Evolutionary conservation across 176 grass and related monocot genomes (phyloP).

Genomic region (Calamus simplicifolius): DNA sequence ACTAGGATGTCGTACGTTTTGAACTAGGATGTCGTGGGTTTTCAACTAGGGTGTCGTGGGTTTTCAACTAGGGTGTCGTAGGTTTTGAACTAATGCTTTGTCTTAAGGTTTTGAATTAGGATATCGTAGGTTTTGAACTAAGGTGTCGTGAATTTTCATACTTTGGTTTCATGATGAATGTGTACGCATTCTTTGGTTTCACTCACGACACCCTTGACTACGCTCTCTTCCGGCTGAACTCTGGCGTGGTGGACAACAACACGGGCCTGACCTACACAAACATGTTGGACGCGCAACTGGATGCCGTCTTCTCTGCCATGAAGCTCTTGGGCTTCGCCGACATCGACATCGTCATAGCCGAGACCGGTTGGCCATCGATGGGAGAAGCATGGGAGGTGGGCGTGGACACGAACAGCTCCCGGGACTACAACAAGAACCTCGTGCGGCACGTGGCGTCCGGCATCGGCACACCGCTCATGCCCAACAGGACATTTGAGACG

Average conservation of each 20-base stretch:
- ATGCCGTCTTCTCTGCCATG: constrained; percentile 65
- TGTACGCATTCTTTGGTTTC: constrained; percentile 74
- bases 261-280: constrained; percentile 53
- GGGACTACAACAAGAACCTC: constrained; percentile 69
- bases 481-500: constrained; percentile 63
- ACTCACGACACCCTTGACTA: constrained; percentile 42
- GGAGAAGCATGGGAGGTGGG: constrained; percentile 53
- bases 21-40: too few relatives aligned
- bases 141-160: too few relatives aligned
- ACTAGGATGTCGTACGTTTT: too few relatives aligned
- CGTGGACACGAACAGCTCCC: constrained; percentile 27
- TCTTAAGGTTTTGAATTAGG: too few relatives aligned
- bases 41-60: too few relatives aligned
- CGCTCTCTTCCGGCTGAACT: constrained; percentile 50
- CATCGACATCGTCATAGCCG: constrained; percentile 52
- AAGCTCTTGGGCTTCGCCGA: constrained; percentile 31
- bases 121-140: too few relatives aligned
- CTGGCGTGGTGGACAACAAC: constrained; percentile 36
- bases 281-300: constrained; percentile 87
- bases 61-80: too few relatives aligned
- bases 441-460: constrained; percentile 62
- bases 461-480: constrained; percentile 77
- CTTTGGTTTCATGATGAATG: constrained; percentile 90
- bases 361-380: constrained; percentile 77
- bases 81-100: too few relatives aligned